These are phyloP conservation scores for Camellia lanceoleosa DNA, from an alignment of 148 eudicot species.

Conservation along the genomic window DNA sequence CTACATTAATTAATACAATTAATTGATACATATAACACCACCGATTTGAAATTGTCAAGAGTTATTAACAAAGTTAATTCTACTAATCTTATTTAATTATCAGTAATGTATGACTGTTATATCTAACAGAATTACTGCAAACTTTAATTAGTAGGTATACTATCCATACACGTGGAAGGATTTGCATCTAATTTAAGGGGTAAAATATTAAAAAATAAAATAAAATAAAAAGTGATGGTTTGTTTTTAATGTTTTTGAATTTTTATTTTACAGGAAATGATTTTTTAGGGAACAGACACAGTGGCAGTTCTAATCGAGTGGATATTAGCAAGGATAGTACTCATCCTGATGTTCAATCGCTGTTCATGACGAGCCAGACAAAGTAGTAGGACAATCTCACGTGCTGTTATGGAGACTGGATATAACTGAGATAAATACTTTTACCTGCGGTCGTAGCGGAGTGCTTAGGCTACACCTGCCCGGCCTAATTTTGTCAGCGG, in stretches of 20 bases:
- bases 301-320: constrained; percentile 64
- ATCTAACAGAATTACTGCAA: too few species aligned
- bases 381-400: constrained; percentile 44
- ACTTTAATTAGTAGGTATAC: too few species aligned
- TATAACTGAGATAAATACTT: constrained; percentile 29
- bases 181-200: too few species aligned
- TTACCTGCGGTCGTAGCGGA: constrained; percentile 52
- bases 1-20: too few species aligned
- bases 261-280: constrained; percentile 64
- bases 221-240: too few species aligned
- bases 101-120: too few species aligned
- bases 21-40: too few species aligned
- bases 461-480: constrained; percentile 62
- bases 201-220: too few species aligned
- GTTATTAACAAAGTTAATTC: too few species aligned
- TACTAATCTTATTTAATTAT: too few species aligned
- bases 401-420: constrained; percentile 52
- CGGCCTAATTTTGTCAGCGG: constrained; percentile 75
- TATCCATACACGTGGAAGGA: too few species aligned
- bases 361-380: constrained; percentile 51
- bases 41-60: too few species aligned
- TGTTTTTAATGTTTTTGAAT: background rate
- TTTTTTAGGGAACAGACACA: constrained; percentile 68
- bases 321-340: constrained; percentile 56
- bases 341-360: constrained; percentile 56